Conservation (phyloP, 805 yeast species). For the Candida michaelii region DNA sequence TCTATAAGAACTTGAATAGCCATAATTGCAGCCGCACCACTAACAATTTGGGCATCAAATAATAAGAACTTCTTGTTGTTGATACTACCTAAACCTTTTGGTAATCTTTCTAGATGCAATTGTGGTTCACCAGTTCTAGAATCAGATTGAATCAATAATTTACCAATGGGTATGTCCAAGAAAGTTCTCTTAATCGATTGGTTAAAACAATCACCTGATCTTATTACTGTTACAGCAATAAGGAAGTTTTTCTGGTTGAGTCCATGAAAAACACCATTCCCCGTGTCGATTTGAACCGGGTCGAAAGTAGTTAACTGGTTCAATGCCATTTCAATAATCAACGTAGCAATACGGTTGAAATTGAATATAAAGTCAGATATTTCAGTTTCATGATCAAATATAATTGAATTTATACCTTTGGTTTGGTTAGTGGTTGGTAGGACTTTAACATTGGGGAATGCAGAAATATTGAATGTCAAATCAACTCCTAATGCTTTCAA, state of each 20-base stretch:
- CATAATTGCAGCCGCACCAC: conserved; percentile 95
- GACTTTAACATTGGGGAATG: conserved; percentile 31
- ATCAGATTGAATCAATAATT: conserved; percentile 84
- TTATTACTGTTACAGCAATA: conserved; percentile 73
- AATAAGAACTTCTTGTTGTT: conserved; percentile 52
- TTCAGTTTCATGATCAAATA: conserved; percentile 53
- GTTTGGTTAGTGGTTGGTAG: conserved; percentile 64
- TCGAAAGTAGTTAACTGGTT: conserved; percentile 49
- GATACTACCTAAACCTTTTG: conserved; percentile 30
- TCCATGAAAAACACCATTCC: conserved; percentile 24
- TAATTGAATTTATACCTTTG: conserved; percentile 66
- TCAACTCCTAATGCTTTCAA: conserved; percentile 56
- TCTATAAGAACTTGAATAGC: conserved; percentile 85
- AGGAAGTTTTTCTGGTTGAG: conserved; percentile 51
- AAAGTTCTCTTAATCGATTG: conserved; percentile 71
- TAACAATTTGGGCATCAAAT: conserved; percentile 83
- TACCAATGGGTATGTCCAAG: conserved; percentile 79
- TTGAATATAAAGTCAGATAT: conserved; percentile 83
- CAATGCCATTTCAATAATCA: conserved; percentile 67
- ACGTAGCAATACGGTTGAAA: conserved; percentile 77
- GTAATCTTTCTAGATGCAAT: conserved; percentile 77
- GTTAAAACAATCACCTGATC: conserved; percentile 94
- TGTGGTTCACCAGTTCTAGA: conserved; percentile 91
- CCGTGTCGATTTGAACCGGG: conserved; percentile 29
- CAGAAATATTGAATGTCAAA: conserved; percentile 28